Evolutionary conservation across 441 rosid genomes (phyloP), one percentile per base, ranked within the genome.

Genomic region (Theobroma grandiflorum): DNA sequence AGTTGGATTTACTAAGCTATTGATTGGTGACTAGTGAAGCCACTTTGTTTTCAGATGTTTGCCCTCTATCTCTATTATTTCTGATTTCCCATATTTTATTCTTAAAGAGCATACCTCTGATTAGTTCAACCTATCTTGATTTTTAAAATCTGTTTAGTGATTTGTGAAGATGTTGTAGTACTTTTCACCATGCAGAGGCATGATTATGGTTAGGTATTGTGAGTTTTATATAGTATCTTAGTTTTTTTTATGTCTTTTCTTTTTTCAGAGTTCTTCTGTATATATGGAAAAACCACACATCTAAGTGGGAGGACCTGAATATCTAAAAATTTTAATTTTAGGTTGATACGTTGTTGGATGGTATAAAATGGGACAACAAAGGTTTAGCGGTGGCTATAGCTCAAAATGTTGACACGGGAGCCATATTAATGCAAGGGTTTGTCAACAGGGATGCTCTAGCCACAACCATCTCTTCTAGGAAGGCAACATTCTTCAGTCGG

Each of bases 301-400:
- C 18, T 31, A 40, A 14, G 31, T 45, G 43, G 42, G 62, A 75
- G 52, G 52, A 61, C 11, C 50, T 8, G 33, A 58, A 22, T 72
- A 66, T 66, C 83, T 82, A 63, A 77, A 76, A 58, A 6, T 80
- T 47, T 78, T 63, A 58, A 57, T 83, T 87, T 80, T 87, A 95
- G 98, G 94, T 91, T 72, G 91, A 88, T 61, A 69, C 80, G 2
- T 85, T 96, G 85, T 78, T 95, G 82, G 95, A 92, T 85, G 79
- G 84, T 73, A 85, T 95, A 72, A 96, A 93, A 85, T 95, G 99
- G 99, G 97, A 96, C 18, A 91, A 91, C 74, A 92, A 90, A 89
- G 98, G 99, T 69, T 88, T 95, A 84, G 98, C 95, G 1, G 98
- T 95, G 87, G 96, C 94, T 65, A 93, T 96, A 65, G 99, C 97